A percentile compares a stretch with the other conserved stretches of the same genome.
phyloP scores from a whole-genome alignment of 345 rosid species.

The Acer campestre region DNA sequence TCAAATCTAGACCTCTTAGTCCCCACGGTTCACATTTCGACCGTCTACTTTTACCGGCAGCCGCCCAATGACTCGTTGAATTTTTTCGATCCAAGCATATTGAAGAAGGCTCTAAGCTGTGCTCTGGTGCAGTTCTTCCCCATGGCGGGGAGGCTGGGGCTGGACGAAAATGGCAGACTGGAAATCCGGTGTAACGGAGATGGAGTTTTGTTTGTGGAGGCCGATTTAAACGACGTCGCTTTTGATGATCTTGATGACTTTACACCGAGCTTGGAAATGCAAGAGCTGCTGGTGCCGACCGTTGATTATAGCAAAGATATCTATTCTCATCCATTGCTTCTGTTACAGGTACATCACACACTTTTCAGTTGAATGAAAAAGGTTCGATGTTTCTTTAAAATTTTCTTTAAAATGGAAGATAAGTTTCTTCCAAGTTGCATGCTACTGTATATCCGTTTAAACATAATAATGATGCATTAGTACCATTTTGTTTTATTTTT shows the following conservation, averaged over 20 bases:
- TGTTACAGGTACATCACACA: constrained; percentile 26
- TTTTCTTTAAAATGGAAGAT: no score
- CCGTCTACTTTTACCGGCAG: constrained; percentile 26
- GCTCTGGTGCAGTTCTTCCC: constrained; percentile 40
- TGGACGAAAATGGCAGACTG: constrained; percentile 32
- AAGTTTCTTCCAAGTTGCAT: no score
- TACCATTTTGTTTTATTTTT: no score
- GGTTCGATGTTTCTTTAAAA: no score
- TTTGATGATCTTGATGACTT: constrained; percentile 31
- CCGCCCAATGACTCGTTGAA: background rate
- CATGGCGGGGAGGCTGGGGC: constrained; percentile 33
- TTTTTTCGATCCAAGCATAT: constrained; percentile 21
- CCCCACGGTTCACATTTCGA: background rate
- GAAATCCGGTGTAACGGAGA: constrained; percentile 34
- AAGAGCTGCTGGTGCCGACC: constrained; percentile 22
- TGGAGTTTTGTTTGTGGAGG: constrained; percentile 34
- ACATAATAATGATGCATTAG: no score
- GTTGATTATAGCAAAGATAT: constrained; percentile 22
- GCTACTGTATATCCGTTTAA: no score
- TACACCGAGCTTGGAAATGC: background rate
- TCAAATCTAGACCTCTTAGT: constrained; percentile 33
- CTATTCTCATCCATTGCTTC: constrained; percentile 33
- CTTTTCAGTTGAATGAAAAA: no score
- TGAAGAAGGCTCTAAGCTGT: constrained; percentile 33
- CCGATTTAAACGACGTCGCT: constrained; percentile 23